Percentiles rank a stretch among this genome's conserved stretches.
Evolutionary conservation across 257 asterid species (phyloP).

Genomic region (Solanum tarijense): DNA sequence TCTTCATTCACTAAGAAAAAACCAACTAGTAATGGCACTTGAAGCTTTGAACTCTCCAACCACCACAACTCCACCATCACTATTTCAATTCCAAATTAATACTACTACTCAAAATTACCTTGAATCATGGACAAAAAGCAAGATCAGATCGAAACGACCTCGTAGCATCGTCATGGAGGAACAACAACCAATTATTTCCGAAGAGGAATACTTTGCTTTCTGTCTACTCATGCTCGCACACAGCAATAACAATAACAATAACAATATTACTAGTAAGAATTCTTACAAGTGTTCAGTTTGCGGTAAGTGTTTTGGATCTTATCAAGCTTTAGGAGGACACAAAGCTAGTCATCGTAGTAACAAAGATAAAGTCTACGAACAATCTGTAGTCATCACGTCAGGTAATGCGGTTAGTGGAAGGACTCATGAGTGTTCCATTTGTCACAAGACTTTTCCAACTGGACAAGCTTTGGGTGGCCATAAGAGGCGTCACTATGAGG

Average conservation of each 20-base stretch:
- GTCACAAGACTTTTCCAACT: slow-evolving; percentile 34
- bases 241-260: neutral
- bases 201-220: slow-evolving; percentile 55
- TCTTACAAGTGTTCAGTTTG: slow-evolving; percentile 30
- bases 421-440: slow-evolving; percentile 42
- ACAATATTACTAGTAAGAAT: neutral
- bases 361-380: neutral
- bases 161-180: slow-evolving; percentile 6
- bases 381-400: neutral
- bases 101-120: slow-evolving; percentile 5
- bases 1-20: neutral
- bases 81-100: slow-evolving; percentile 12
- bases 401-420: slow-evolving; percentile 3
- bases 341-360: slow-evolving; percentile 32
- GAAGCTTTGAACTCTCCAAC: slow-evolving; percentile 48
- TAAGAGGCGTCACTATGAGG: slow-evolving; percentile 51
- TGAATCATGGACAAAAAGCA: slow-evolving; percentile 32
- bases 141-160: slow-evolving; percentile 28
- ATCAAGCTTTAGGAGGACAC: slow-evolving; percentile 42
- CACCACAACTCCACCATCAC: slow-evolving; percentile 2
- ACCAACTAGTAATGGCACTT: slow-evolving; percentile 26
- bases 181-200: slow-evolving; percentile 9
- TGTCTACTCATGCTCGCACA: slow-evolving; percentile 60
- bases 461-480: slow-evolving; percentile 61
- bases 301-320: slow-evolving; percentile 21